phyloP scores from a whole-genome alignment of 805 yeast genomes.

The Wickerhamomyces strasburgensis region DNA sequence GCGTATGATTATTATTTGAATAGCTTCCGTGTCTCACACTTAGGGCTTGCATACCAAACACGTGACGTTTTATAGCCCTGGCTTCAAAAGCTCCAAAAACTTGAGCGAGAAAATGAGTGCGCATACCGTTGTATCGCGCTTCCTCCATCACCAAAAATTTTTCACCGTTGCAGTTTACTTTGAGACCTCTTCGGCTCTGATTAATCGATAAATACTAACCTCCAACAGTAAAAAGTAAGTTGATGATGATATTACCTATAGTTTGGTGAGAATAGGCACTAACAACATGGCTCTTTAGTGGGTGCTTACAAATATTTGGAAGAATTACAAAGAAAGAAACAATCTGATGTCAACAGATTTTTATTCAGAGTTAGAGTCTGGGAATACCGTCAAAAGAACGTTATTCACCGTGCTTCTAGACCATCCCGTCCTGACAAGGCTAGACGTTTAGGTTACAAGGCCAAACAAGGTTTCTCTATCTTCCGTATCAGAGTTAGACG shows the following conservation, averaged over 20 bases:
- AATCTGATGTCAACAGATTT: constrained; percentile 98
- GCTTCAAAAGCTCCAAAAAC: too few species aligned
- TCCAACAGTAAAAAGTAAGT: too few species aligned
- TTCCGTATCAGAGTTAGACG: constrained; percentile 99
- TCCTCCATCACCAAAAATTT: constrained; percentile 6
- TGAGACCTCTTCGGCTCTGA: too few species aligned
- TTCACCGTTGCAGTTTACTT: too few species aligned
- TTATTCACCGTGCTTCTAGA: constrained; percentile 97
- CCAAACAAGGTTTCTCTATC: constrained; percentile 99
- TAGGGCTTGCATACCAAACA: too few species aligned
- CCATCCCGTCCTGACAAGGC: constrained; percentile 99
- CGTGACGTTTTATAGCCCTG: too few species aligned
- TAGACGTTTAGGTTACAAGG: constrained; percentile 99
- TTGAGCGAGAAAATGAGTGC: neutral
- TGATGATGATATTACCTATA: too few species aligned
- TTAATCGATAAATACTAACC: too few species aligned
- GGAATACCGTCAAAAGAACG: constrained; percentile 99
- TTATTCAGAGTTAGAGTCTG: constrained; percentile 99
- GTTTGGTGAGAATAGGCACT: too few species aligned
- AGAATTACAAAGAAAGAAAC: constrained; percentile 99
- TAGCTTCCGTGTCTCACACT: too few species aligned
- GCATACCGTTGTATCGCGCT: neutral
- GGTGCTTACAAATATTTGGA: constrained; percentile 99
- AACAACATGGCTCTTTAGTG: too few species aligned
- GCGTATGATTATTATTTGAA: too few species aligned